Percentiles rank a stretch among this genome's conserved stretches.
phyloP scores from a whole-genome alignment of 1,284 basidiomycete genomes.

The Melanopsichium pennsylvanicum region DNA sequence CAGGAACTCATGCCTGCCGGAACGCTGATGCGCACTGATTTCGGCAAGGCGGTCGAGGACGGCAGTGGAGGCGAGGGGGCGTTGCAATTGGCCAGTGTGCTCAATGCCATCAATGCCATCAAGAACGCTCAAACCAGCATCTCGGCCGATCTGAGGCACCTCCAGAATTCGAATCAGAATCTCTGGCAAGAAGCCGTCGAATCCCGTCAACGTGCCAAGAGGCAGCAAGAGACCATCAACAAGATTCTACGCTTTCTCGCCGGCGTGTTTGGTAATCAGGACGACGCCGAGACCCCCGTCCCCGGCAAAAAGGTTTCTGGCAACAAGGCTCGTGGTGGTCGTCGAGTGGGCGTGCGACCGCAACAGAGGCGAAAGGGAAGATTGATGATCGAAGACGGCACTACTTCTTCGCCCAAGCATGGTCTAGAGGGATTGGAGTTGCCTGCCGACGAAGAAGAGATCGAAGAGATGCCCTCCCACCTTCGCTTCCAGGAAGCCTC shows the following conservation, averaged over 20 bases:
- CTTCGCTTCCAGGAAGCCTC: conserved; percentile 41
- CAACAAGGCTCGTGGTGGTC: conserved; percentile 46
- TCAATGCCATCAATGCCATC: conserved; percentile 85
- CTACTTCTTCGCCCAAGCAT: conserved; percentile 2
- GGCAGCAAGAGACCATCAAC: conserved; percentile 96
- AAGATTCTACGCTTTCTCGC: conserved; percentile 92
- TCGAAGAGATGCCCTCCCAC: conserved; percentile 47
- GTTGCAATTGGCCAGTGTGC: conserved; percentile 68
- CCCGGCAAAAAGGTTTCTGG: conserved; percentile 31
- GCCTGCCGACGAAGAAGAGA: conserved; percentile 40
- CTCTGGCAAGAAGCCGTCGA: conserved; percentile 91
- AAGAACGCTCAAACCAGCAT: conserved; percentile 90
- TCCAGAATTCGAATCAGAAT: conserved; percentile 86
- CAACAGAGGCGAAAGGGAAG: conserved; percentile 36
- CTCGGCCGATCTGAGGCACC: conserved; percentile 82
- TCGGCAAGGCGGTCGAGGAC: conserved; percentile 15
- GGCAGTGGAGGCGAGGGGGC: conserved; percentile 23
- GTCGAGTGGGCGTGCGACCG: conserved; percentile 53
- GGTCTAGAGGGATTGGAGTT: conserved; percentile 32
- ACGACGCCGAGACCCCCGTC: conserved; percentile 41
- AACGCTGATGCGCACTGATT: conserved; percentile 51
- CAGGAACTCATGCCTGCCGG: conserved; percentile 37
- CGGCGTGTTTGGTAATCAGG: conserved; percentile 81
- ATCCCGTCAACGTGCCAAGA: conserved; percentile 80
- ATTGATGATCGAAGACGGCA: conserved; percentile 46